These are phyloP conservation scores for Aspergillus persii DNA, from an alignment of 2,329 filamentous ascomycete genomes.

Conservation along the genomic window DNA sequence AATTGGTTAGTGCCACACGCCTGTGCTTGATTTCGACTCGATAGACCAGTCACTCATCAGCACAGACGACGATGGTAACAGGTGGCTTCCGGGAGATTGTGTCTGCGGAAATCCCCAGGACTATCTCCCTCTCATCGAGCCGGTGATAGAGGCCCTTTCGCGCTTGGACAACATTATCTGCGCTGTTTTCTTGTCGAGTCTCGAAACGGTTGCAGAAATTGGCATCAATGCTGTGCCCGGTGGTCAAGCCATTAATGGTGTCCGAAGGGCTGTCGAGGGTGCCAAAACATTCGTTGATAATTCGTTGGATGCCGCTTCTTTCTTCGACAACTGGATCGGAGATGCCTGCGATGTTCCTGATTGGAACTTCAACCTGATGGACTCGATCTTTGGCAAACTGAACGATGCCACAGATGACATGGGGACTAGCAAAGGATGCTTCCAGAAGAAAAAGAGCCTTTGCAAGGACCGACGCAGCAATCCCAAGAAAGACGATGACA, in stretches of 20 bases:
- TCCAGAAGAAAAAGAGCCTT: not conserved
- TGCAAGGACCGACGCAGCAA: not conserved
- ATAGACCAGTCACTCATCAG: not conserved
- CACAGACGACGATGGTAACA: not conserved
- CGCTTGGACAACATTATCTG: slow-evolving; percentile 1
- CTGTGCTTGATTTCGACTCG: not conserved
- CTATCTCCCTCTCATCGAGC: not conserved
- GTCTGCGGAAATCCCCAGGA: not conserved
- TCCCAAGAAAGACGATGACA: not conserved
- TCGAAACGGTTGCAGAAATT: not conserved
- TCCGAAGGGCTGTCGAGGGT: not conserved
- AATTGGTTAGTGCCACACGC: not conserved
- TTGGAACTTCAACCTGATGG: not conserved
- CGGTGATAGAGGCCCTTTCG: not conserved
- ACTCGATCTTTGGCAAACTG: not conserved
- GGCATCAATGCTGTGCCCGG: not conserved
- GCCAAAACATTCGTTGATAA: not conserved
- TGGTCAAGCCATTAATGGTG: not conserved
- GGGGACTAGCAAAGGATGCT: not conserved
- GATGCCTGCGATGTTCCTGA: not conserved
- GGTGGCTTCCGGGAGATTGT: not conserved
- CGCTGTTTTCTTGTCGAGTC: not conserved
- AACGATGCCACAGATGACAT: not conserved
- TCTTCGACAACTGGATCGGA: not conserved
- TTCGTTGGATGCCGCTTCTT: not conserved